Evolutionary conservation across 306 rosid species (phyloP).

Genomic region (Castanospermum australe): DNA sequence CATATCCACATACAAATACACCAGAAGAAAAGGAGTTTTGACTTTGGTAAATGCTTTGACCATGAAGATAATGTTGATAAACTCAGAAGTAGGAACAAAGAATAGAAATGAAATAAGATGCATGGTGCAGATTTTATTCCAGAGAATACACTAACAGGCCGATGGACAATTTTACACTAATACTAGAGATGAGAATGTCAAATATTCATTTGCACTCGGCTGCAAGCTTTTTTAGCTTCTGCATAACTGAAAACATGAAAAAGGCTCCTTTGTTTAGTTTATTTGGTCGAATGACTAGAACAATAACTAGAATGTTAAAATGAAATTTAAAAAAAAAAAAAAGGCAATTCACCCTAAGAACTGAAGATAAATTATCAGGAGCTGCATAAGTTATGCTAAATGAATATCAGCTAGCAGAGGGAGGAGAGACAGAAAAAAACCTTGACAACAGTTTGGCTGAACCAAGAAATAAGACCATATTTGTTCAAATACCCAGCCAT

Average conservation of each 20-base stretch:
- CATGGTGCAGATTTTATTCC: not conserved
- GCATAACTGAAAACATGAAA: constrained; percentile 1
- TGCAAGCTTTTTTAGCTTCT: not conserved
- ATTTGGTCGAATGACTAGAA: not conserved
- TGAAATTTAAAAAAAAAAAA: not conserved
- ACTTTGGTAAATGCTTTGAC: not conserved
- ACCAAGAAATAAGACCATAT: constrained; percentile 98
- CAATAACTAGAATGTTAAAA: not conserved
- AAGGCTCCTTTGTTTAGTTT: not conserved
- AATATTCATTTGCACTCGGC: not conserved
- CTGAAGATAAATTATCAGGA: not conserved
- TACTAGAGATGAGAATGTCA: not conserved
- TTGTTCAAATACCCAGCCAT: constrained; percentile 99
- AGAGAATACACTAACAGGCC: constrained; percentile 3
- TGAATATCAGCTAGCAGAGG: not conserved
- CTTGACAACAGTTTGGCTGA: constrained; percentile 93
- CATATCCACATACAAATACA: not conserved
- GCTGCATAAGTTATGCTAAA: not conserved
- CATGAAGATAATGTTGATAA: not conserved
- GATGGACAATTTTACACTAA: not conserved
- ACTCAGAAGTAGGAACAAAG: not conserved
- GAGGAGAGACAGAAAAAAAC: constrained; percentile 43
- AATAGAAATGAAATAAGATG: constrained; percentile 14
- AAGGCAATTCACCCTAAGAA: constrained; percentile 13
- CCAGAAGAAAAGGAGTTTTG: not conserved